phyloP scores from a whole-genome alignment of 192 early-diverging fungal genomes.

The Kickxella alabastrina region DNA sequence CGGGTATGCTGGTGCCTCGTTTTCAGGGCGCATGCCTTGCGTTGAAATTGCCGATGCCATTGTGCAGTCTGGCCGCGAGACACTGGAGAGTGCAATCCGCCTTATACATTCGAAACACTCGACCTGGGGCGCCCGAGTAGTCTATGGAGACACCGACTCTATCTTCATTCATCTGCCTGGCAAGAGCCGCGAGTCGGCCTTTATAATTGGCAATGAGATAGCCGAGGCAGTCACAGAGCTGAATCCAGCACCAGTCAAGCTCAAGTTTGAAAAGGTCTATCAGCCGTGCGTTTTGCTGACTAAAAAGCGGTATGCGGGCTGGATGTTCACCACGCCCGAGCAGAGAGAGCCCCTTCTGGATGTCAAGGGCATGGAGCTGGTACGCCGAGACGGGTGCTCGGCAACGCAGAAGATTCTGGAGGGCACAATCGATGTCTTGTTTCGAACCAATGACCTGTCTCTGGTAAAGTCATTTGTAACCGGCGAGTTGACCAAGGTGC shows the following conservation, averaged over 20 bases:
- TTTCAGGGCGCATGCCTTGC: constrained; percentile 87
- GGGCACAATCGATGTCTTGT: constrained; percentile 71
- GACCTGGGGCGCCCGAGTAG: constrained; percentile 74
- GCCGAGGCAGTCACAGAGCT: constrained; percentile 65
- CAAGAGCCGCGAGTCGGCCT: constrained; percentile 64
- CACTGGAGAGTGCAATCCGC: constrained; percentile 68
- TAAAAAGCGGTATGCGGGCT: constrained; percentile 95
- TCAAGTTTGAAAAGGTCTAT: constrained; percentile 96
- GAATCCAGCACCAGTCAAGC: constrained; percentile 79
- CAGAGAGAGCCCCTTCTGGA: constrained; percentile 78
- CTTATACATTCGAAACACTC: constrained; percentile 56
- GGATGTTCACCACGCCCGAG: constrained; percentile 64
- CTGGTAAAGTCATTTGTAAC: constrained; percentile 71
- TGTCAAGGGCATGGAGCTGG: constrained; percentile 94
- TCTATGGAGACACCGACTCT: constrained; percentile 94
- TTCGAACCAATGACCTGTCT: constrained; percentile 76
- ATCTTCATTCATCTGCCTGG: constrained; percentile 80
- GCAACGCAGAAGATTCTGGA: constrained; percentile 78
- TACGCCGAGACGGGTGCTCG: constrained; percentile 81
- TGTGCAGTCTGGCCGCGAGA: constrained; percentile 80
- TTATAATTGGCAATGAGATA: constrained; percentile 79
- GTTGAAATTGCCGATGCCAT: constrained; percentile 89
- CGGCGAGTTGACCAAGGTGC: constrained; percentile 67
- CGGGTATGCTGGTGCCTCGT: constrained; percentile 79
- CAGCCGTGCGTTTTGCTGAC: constrained; percentile 81